Evolutionary conservation across 2,329 filamentous ascomycete species (phyloP).

Genomic region (Nemania sp.): DNA sequence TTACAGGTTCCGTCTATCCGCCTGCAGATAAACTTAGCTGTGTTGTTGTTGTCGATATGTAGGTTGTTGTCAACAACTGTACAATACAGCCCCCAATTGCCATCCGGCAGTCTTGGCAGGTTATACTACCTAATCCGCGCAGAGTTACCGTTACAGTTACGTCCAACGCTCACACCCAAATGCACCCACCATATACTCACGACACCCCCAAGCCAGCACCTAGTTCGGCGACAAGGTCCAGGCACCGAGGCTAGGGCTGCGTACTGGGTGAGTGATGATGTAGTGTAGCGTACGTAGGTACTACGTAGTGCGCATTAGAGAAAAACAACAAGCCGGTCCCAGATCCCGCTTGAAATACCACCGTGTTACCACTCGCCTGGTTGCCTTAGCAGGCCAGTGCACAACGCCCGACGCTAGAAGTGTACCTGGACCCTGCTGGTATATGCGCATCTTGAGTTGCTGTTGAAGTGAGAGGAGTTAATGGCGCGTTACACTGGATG

Average conservation of each 20-base stretch:
- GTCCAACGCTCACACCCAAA: not conserved
- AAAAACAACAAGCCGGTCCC: not conserved
- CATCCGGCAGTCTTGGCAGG: not conserved
- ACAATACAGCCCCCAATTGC: not conserved
- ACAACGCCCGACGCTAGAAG: not conserved
- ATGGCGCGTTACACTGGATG: constrained; percentile 13
- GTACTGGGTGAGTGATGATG: not conserved
- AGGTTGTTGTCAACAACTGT: not conserved
- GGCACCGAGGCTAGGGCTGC: not conserved
- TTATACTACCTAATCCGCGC: too few relatives aligned
- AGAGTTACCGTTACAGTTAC: too few relatives aligned
- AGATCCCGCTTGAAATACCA: constrained; percentile 30
- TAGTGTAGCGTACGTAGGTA: not conserved
- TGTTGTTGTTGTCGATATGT: not conserved
- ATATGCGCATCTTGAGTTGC: not conserved
- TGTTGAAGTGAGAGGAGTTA: not conserved
- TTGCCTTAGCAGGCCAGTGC: constrained; percentile 4
- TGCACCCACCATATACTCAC: too few relatives aligned
- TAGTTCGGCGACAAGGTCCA: not conserved
- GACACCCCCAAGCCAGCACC: not conserved
- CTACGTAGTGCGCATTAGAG: not conserved
- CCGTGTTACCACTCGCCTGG: constrained; percentile 33
- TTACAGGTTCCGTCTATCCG: not conserved
- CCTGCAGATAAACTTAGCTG: not conserved
- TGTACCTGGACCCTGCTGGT: not conserved